Base-by-base conservation (phyloP, 2,329 filamentous ascomycete species). In the Trichoderma arundinaceum region DNA sequence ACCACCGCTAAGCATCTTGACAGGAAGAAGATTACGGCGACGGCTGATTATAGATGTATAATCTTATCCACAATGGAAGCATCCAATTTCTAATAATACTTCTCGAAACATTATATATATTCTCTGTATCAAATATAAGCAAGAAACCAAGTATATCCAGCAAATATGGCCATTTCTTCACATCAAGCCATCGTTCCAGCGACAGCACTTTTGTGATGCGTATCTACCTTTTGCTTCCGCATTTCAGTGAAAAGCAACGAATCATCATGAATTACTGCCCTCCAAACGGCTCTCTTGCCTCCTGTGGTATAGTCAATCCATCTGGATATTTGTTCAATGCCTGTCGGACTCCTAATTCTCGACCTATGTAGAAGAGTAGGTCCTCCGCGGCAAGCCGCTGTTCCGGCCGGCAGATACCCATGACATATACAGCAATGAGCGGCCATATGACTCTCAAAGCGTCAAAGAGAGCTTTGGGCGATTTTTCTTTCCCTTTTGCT, bases 371-470 rank as follows among this genome's bases (percentile, higher is more conserved):
- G 3, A 66, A 51, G 13, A 80, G 67, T 4, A 72, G 70, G 33
- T 49, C 49, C 32, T 69, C 67, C 9, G 78, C 78, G 12, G 68
- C 65, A 1, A 65, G 63, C 28, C 71, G 72, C 49, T 79, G 73
- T 35, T 73, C 71, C 1, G 69, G 64, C 35, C 72, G 70, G n/a
- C 73, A 73, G 4, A 75, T 69, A 3, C 72, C 66, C 7, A 74
- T 67, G 12, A 75, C 63, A 39, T 73, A 76, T 19, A 80, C 69
- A 1, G 73, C 65, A 7, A 74, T 75, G 19, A 80, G 72, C 8
- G 78, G 78, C 75, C 77, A 80, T 15, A 80, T 71, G 33, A 79
- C 66, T 70, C 74, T 76, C 44, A 80, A 64, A 1, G 76, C 77
- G 33, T 78, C 76, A 61, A 79, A 78, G 44, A 79, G 68, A 10